A percentile compares a stretch with the other conserved stretches of the same genome.
Conservation (phyloP, 2,329 filamentous ascomycete species). For the Alternaria atra region DNA sequence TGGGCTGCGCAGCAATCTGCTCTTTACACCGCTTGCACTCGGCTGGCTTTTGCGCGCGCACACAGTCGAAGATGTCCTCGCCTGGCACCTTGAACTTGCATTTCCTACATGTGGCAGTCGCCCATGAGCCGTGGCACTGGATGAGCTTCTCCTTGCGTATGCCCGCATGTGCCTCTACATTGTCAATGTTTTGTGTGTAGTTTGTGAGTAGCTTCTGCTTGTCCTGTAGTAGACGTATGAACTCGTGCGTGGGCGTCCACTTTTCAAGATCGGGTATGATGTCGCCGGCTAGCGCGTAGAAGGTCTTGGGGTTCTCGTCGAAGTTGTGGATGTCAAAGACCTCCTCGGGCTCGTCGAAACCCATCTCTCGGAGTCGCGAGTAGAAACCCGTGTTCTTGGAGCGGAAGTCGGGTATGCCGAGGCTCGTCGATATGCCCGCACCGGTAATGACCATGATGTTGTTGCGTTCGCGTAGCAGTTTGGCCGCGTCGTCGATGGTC, state of each 20-base stretch:
- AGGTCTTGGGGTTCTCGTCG: conserved; percentile 82
- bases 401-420: conserved; percentile 96
- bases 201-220: conserved; percentile 92
- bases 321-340: conserved; percentile 94
- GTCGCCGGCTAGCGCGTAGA: conserved; percentile 90
- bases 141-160: conserved; percentile 83
- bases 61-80: conserved; percentile 79
- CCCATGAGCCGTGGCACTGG: conserved; percentile 96
- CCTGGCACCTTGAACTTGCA: conserved; percentile 79
- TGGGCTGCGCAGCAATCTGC: conserved; percentile 59
- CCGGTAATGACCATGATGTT: conserved; percentile 96
- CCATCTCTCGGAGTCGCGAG: conserved; percentile 80
- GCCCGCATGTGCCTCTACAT: conserved; percentile 87
- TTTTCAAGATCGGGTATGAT: conserved; percentile 83
- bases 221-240: conserved; percentile 88
- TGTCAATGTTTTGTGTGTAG: conserved; percentile 99
- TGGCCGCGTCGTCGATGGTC: conserved; percentile 85
- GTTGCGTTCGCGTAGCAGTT: conserved; percentile 73
- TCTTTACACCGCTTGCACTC: conserved; percentile 76
- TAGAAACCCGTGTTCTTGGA: conserved; percentile 94
- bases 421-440: conserved; percentile 93
- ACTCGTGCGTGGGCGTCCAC: conserved; percentile 91
- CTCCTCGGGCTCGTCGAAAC: conserved; percentile 85
- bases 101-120: conserved; percentile 86
- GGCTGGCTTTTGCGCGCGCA: conserved; percentile 78